Conservation (phyloP, 805 yeast genomes). For the Jamesozyma lodderae region DNA sequence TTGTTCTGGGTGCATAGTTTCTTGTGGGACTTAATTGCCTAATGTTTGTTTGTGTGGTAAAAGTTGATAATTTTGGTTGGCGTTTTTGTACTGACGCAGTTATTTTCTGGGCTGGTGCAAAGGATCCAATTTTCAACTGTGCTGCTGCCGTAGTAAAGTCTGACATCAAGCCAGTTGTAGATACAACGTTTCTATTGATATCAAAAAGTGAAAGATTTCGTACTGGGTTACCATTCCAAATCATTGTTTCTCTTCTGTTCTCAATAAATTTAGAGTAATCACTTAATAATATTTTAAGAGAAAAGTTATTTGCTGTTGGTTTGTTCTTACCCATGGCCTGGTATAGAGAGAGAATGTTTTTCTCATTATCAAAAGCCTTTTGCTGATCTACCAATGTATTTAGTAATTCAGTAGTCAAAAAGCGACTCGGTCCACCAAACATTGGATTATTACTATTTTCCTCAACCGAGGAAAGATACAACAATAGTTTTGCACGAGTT, state of each 20-base stretch:
- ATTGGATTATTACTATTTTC: constrained; percentile 17
- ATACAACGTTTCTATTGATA: constrained; percentile 11
- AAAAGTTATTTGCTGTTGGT: constrained; percentile 11
- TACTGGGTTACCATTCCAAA: constrained; percentile 24
- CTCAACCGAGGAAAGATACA: constrained; percentile 35
- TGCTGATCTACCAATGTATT: constrained; percentile 24
- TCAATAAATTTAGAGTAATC: constrained; percentile 25
- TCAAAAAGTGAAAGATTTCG: constrained; percentile 15
- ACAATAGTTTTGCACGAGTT: constrained; percentile 64
- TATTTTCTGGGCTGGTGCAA: constrained; percentile 17
- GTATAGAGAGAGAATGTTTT: constrained; percentile 19
- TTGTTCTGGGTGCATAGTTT: constrained; percentile 10
- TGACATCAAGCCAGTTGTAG: not conserved
- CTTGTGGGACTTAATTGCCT: constrained; percentile 7
- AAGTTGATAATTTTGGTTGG: too few relatives aligned
- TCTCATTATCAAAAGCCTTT: constrained; percentile 16
- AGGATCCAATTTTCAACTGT: constrained; percentile 10
- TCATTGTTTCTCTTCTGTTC: constrained; percentile 21
- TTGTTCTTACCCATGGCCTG: constrained; percentile 8
- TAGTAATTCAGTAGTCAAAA: constrained; percentile 22
- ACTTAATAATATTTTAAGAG: constrained; percentile 16
- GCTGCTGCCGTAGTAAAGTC: constrained; percentile 27
- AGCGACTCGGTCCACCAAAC: constrained; percentile 25
- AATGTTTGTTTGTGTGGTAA: too few relatives aligned
- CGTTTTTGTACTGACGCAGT: too few relatives aligned